Conservation (phyloP, 148 eudicot species). For the Mesembryanthemum crystallinum region DNA sequence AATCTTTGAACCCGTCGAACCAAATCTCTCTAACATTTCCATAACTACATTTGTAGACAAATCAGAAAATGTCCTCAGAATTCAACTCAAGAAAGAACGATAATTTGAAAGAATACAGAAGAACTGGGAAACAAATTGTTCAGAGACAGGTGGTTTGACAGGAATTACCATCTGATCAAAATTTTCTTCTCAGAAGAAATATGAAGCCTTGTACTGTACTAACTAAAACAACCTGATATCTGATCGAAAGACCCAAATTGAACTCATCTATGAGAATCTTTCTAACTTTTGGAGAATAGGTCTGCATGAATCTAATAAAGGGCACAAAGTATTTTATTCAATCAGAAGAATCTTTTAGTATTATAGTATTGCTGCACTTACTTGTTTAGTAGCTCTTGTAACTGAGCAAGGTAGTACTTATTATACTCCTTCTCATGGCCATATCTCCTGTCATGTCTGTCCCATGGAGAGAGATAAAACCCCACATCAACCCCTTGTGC, state of each 20-base stretch:
- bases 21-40: constrained; percentile 79
- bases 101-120: no score
- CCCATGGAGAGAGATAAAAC: constrained; percentile 91
- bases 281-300: neutral
- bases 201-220: no score
- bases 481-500: constrained; percentile 69
- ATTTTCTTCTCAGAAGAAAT: no score
- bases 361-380: constrained; percentile 19
- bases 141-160: no score
- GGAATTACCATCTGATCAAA: no score
- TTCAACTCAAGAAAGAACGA: neutral
- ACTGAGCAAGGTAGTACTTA: constrained; percentile 82
- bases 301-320: no score
- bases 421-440: constrained; percentile 61
- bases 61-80: neutral
- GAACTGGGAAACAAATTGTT: no score
- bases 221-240: no score
- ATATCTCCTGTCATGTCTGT: constrained; percentile 77
- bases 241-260: neutral
- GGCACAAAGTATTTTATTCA: no score
- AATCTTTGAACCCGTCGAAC: constrained; percentile 92
- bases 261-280: neutral
- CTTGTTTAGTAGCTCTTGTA: constrained; percentile 82
- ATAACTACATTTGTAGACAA: constrained; percentile 38
- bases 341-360: no score